phyloP scores from a whole-genome alignment of 192 early-diverging fungal species.

The Gigaspora rosea region DNA sequence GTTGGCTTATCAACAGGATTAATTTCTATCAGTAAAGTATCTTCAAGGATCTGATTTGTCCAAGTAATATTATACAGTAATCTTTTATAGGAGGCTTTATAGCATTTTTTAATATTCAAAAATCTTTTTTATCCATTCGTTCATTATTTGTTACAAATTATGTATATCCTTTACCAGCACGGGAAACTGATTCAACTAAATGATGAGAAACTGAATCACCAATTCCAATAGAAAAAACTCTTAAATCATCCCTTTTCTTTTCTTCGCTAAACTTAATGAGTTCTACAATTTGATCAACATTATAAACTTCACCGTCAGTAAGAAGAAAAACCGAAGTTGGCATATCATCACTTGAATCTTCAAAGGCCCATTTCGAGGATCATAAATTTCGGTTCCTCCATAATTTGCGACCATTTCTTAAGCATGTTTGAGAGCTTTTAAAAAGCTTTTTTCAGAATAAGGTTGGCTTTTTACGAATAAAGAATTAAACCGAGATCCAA shows the following conservation, averaged over 20 bases:
- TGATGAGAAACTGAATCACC: conserved; percentile 51
- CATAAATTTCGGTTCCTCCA: conserved; percentile 46
- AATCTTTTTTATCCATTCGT: conserved; percentile 46
- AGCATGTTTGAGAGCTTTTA: conserved; percentile 37
- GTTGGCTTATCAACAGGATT: neutral
- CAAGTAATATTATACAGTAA: conserved; percentile 48
- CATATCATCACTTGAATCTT: too few species aligned
- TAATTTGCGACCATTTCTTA: conserved; percentile 40
- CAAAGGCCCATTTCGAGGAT: too few species aligned
- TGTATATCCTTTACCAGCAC: conserved; percentile 51
- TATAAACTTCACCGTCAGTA: conserved; percentile 53
- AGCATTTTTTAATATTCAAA: conserved; percentile 55
- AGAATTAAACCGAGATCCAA: conserved; percentile 37
- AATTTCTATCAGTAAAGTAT: neutral
- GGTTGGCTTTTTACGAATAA: conserved; percentile 42
- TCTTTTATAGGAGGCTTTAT: conserved; percentile 44
- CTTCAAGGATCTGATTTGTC: neutral
- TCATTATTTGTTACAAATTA: conserved; percentile 38
- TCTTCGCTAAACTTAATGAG: conserved; percentile 32
- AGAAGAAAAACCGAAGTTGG: conserved; percentile 19
- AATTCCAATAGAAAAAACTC: conserved; percentile 54
- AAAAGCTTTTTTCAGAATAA: conserved; percentile 43
- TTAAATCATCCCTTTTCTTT: conserved; percentile 23
- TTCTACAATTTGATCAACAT: conserved; percentile 43
- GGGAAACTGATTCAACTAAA: conserved; percentile 51